phyloP scores from a whole-genome alignment of 106 monocot species.

The Cymbidium sinense region DNA sequence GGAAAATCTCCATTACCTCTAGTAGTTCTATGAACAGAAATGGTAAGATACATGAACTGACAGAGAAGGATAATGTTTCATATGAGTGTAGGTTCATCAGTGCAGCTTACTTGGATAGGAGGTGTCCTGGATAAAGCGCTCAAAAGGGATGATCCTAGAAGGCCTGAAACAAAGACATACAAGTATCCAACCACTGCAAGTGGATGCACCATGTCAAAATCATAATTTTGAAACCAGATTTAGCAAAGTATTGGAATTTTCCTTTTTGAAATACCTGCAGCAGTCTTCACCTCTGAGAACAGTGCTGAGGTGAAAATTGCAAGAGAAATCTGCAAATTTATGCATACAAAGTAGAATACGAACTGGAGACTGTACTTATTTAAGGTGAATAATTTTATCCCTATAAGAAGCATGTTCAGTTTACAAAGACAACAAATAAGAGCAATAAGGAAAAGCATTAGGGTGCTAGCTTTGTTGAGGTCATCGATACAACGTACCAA shows the following conservation, averaged over 20 bases:
- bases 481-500: slow-evolving; percentile 24
- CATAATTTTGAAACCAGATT: background rate
- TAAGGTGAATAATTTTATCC: slow-evolving; percentile 34
- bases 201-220: background rate
- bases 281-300: slow-evolving; percentile 45
- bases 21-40: slow-evolving; percentile 3
- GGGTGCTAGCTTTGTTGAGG: background rate
- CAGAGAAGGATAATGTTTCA: background rate
- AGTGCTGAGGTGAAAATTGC: slow-evolving; percentile 26
- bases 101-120: slow-evolving; percentile 38
- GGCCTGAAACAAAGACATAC: slow-evolving; percentile 51
- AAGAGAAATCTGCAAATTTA: slow-evolving; percentile 50
- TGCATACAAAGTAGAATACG: slow-evolving; percentile 35
- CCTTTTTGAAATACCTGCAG: slow-evolving; percentile 20
- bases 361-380: slow-evolving; percentile 36
- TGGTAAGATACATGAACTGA: background rate
- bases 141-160: slow-evolving; percentile 34
- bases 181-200: slow-evolving; percentile 37
- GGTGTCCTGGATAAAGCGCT: slow-evolving; percentile 31
- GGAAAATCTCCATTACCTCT: slow-evolving; percentile 12
- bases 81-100: background rate
- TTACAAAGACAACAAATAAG: background rate
- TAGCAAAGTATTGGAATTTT: slow-evolving; percentile 1
- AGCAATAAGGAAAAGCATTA: background rate
- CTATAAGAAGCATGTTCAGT: slow-evolving; percentile 7